phyloP scores from a whole-genome alignment of 2,329 filamentous ascomycete genomes.

The Aspergillus pseudoglaucus region DNA sequence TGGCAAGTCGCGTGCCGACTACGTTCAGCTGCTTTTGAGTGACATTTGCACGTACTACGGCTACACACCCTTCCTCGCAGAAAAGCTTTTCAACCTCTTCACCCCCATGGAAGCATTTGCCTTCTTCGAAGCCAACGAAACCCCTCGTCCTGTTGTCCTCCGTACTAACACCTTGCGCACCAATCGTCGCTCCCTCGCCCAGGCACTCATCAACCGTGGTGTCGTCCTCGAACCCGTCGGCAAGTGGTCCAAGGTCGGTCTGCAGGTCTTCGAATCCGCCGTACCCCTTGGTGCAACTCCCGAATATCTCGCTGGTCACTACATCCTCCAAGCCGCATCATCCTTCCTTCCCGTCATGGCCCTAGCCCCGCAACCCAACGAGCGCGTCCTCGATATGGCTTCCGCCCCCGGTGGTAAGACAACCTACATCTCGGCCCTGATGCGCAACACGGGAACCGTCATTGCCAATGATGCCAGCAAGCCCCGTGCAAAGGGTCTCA shows the following conservation, averaged over 20 bases:
- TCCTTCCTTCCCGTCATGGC: slow-evolving; percentile 98
- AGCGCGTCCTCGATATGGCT: slow-evolving; percentile 90
- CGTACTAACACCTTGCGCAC: slow-evolving; percentile 90
- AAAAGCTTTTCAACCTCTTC: slow-evolving; percentile 92
- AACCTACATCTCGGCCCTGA: slow-evolving; percentile 89
- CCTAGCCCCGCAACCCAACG: slow-evolving; percentile 83
- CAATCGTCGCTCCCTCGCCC: slow-evolving; percentile 72
- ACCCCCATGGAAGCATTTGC: slow-evolving; percentile 89
- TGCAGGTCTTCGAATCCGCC: slow-evolving; percentile 90
- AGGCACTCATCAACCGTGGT: slow-evolving; percentile 89
- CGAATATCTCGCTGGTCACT: slow-evolving; percentile 94
- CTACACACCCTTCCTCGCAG: slow-evolving; percentile 88
- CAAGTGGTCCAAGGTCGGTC: slow-evolving; percentile 96
- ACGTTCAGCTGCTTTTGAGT: slow-evolving; percentile 76
- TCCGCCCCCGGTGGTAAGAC: slow-evolving; percentile 94
- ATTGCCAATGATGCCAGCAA: slow-evolving; percentile 98
- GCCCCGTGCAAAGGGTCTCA: slow-evolving; percentile 86
- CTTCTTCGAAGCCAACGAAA: slow-evolving; percentile 99
- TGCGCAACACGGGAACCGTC: slow-evolving; percentile 94
- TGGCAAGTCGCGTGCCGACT: slow-evolving; percentile 77
- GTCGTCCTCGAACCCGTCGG: slow-evolving; percentile 94
- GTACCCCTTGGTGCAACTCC: slow-evolving; percentile 88
- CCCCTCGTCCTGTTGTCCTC: slow-evolving; percentile 85
- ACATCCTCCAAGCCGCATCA: slow-evolving; percentile 93
- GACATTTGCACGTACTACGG: slow-evolving; percentile 97